Base-by-base conservation (phyloP, 345 rosid species). In the Cardamine resedifolia region DNA sequence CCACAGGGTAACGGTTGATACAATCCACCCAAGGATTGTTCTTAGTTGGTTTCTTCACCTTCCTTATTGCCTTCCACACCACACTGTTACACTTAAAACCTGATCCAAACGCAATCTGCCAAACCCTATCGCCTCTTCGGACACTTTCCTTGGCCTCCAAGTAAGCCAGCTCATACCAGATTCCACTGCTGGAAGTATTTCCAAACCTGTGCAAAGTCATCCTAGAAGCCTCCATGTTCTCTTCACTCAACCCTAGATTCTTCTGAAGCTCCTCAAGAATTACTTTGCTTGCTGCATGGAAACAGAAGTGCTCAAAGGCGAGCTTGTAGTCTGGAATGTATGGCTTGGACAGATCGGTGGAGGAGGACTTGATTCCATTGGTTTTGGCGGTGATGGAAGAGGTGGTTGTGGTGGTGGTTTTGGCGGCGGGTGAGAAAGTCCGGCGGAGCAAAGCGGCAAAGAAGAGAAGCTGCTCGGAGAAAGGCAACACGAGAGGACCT, bases 291-390 rank as follows among this genome's bases (percentile, higher is more conserved):
- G 97, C 87, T 4, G 95, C 95, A 10, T 94, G 97, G 65, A 94
- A 77, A 67, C 97, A 94, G 72, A 94, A 91, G 64, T 94, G 97
- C 81, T 91, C 97, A 27, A 94, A 94, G 23, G 98, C 98, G 0
- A 89, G 96, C 83, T 89, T 94, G 88, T 89, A 94, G 79, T 94
- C 91, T 0, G 98, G 98, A 8, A 94, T 94, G 85, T 91, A 94
- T 6, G 96, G 97, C 75, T 87, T 90, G 10, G 89, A 24, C 1
- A 82, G 34, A 38, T 73, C 64, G 0, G 78, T 33, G 7, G 78
- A 72, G 4, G 73, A 64, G 0, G 68, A 55, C 64, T 62, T 76
- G 45, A 34, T 18, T 68, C 79, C 79, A 34, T 49, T 71, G 19
- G 71, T 31, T 51, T 70, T 64, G 0, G 52, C 21, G 4, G 23